Conservation (phyloP, 2,329 filamentous ascomycete genomes). For the Pseudogymnoascus sp. region DNA sequence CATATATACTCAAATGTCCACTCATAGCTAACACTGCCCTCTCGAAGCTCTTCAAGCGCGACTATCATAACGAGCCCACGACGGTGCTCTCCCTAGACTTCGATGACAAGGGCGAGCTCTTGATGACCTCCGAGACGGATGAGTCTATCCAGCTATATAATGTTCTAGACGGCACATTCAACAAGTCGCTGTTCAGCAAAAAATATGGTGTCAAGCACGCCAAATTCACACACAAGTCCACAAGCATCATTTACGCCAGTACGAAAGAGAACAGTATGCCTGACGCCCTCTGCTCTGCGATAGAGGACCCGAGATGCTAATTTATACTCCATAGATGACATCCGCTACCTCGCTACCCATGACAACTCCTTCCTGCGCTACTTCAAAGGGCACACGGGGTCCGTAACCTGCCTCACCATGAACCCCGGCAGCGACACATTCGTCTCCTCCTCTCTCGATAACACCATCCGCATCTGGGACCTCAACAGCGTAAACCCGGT, state of each 20-base stretch:
- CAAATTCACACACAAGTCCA: constrained; percentile 85
- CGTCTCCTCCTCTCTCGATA: constrained; percentile 83
- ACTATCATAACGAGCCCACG: constrained; percentile 33
- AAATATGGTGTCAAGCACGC: constrained; percentile 95
- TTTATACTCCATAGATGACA: constrained; percentile 52
- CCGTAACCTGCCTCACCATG: constrained; percentile 75
- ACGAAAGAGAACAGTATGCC: constrained; percentile 79
- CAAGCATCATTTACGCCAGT: constrained; percentile 88
- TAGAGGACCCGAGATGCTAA: neutral
- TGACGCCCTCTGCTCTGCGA: neutral
- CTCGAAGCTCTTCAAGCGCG: constrained; percentile 45
- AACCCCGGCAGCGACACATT: constrained; percentile 86
- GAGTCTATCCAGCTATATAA: constrained; percentile 95
- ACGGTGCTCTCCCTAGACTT: constrained; percentile 89
- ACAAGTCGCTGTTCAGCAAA: constrained; percentile 85
- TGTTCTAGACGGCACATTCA: constrained; percentile 79
- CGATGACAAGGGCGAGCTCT: constrained; percentile 86
- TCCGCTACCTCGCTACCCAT: constrained; percentile 80
- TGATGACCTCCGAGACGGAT: constrained; percentile 86
- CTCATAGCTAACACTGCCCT: neutral
- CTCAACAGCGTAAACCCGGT: constrained; percentile 66
- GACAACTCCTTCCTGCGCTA: constrained; percentile 96
- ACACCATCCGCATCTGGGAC: constrained; percentile 88
- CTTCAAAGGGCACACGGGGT: constrained; percentile 80
- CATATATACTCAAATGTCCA: constrained; percentile 12